Conservation (phyloP, 1,284 basidiomycete genomes). For the Ustilago loliicola region DNA sequence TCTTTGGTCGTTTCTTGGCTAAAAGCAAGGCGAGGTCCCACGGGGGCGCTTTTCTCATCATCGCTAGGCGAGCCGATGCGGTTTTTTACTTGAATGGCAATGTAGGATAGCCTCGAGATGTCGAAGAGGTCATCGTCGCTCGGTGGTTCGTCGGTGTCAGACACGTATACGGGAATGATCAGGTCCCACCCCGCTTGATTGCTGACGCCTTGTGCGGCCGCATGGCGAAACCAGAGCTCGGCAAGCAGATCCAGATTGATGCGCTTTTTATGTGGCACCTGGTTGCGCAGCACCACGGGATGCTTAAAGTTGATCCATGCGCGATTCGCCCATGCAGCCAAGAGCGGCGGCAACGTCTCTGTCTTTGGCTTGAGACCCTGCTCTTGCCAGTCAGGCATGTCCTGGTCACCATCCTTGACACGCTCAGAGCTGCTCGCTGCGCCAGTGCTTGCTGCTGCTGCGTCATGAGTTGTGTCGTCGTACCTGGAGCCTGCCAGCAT, state of each 20-base stretch:
- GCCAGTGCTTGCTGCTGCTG: neutral
- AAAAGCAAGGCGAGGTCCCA: neutral
- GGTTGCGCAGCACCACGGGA: neutral
- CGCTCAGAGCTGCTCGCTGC: no score
- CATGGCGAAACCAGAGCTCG: constrained; percentile 3
- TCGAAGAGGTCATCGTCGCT: neutral
- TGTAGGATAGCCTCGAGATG: neutral
- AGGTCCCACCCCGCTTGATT: constrained; percentile 5
- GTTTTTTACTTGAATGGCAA: constrained; percentile 1
- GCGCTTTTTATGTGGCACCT: neutral
- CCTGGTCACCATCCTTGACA: no score
- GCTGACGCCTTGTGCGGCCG: neutral
- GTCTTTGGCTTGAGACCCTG: neutral
- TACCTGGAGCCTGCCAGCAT: neutral
- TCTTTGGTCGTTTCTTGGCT: neutral
- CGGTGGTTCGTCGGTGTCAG: neutral
- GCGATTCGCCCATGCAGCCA: neutral
- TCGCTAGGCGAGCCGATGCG: neutral
- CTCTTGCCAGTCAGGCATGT: neutral
- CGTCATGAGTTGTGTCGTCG: neutral
- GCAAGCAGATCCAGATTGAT: neutral
- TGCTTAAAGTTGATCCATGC: constrained; percentile 12
- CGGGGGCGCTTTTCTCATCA: no score
- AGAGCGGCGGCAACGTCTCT: no score
- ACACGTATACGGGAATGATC: constrained; percentile 2